These are phyloP conservation scores for Persicaria maculosa DNA, from an alignment of 148 eudicot genomes.

Conservation along the genomic window DNA sequence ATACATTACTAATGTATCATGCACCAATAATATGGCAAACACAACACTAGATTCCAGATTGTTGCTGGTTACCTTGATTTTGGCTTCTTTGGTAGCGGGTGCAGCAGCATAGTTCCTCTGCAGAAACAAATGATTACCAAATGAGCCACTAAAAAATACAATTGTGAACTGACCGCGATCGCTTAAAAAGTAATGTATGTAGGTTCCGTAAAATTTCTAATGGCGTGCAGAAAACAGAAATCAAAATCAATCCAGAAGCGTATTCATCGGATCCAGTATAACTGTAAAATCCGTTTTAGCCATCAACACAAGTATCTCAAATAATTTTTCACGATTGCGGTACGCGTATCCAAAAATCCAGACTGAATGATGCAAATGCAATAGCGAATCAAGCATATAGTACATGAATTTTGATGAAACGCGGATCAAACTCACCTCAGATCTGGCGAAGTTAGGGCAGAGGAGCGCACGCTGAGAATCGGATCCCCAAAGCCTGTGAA, in stretches of 20 bases:
- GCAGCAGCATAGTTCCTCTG: slow-evolving; percentile 49
- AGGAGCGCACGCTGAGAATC: slow-evolving; percentile 28
- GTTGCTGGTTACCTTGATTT: slow-evolving; percentile 32
- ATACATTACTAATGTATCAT: background rate
- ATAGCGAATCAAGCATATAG: background rate
- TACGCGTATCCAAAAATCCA: background rate
- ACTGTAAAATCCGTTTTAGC: background rate
- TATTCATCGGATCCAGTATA: background rate
- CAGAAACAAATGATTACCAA: slow-evolving; percentile 8
- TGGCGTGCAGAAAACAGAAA: background rate
- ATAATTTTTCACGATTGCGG: background rate
- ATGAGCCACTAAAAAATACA: background rate
- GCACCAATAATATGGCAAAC: background rate
- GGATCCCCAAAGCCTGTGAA: slow-evolving; percentile 21
- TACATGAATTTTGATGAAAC: background rate
- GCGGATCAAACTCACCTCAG: slow-evolving; percentile 31
- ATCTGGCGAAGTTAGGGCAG: slow-evolving; percentile 27
- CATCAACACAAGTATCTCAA: background rate
- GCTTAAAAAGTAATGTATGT: background rate
- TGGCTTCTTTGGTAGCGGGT: slow-evolving; percentile 32
- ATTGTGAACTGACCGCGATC: background rate
- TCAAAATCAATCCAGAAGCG: background rate
- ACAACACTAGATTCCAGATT: background rate
- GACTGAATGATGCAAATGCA: background rate
- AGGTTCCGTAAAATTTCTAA: background rate